A percentile compares a stretch with the other conserved stretches of the same genome.
These are phyloP conservation scores for Desmodesmus armatus DNA, from an alignment of 139 green algal species.

Conservation along the genomic window DNA sequence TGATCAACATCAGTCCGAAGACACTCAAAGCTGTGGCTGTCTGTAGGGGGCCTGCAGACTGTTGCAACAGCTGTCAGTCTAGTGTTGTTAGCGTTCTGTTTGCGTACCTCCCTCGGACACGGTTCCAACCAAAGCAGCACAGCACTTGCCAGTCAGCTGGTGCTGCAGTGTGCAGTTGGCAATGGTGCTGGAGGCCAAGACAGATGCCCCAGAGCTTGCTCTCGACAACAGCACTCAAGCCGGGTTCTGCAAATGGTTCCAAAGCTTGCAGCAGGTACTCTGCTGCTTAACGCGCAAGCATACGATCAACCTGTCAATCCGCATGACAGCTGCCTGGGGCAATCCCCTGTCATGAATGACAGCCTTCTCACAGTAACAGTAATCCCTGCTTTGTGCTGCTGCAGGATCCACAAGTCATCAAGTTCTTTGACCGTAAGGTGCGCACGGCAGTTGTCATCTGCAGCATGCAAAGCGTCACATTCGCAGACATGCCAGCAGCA, in stretches of 20 bases:
- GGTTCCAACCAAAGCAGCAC: no score
- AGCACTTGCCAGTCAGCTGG: no score
- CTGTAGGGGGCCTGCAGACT: no score
- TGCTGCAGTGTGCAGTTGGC: no score
- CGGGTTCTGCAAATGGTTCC: slow-evolving; percentile 66
- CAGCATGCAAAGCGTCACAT: background rate
- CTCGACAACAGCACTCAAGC: slow-evolving; percentile 54
- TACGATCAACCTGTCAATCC: background rate
- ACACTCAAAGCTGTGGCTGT: no score
- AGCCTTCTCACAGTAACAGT: background rate
- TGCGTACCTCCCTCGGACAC: no score
- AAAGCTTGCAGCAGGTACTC: slow-evolving; percentile 52
- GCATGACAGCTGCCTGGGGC: background rate
- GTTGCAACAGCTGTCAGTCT: no score
- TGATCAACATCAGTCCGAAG: no score
- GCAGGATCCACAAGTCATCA: slow-evolving; percentile 66
- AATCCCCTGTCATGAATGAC: background rate
- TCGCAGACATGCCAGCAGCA: no score
- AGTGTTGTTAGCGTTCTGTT: no score
- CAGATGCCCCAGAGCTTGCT: slow-evolving; percentile 53
- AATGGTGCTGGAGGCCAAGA: slow-evolving; percentile 34
- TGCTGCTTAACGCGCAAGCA: background rate
- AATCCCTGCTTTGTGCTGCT: background rate
- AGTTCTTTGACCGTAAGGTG: slow-evolving; percentile 84
- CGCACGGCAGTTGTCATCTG: background rate